Evolutionary conservation across 768 basidiomycete species (phyloP), one percentile per base, ranked within the genome.

Genomic region (Dacryopinax spathularia): DNA sequence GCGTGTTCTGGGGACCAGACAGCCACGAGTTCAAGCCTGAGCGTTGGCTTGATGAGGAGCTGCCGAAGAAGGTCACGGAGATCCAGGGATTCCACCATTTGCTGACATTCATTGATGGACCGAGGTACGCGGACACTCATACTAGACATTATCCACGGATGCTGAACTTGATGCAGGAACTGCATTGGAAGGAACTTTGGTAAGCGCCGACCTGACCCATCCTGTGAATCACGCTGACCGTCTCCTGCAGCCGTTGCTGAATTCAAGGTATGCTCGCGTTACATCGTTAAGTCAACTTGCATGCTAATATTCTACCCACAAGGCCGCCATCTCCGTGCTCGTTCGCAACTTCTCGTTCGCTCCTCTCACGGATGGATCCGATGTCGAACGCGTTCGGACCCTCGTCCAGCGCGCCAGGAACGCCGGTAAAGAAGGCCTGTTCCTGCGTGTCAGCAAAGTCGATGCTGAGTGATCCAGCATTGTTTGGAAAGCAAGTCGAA

Each of bases 1-100:
- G 13, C 13, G 70, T 72, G 4, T 70, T 79, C 6, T 88, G 87
- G 86, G 86, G 86, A 5, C 68, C 76, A 6, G 84, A 87, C 69
- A 78, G 83, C 2, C 72, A 78, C 25, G 65, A 74, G 16, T 88
- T 85, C 70, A 75, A 81, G 29, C 85, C 86, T 1, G 78, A 80
- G 62, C 80, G 87, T 22, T 88, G 86, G 87, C 70, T 85, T 61
- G 69, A 71, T 33, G 29, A 22, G 13, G 22, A 63, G n/a, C 20
- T 56, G 22, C 48, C 48, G 48, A 29, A 56, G 48, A 56, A 56
- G 18, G 48, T 29, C 25, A 56, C 10, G 18, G 25, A 56, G 5
- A 56, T 56, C 18, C 48, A 56, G 25, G 48, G 48, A 2, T 56
- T 27, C 48, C 48, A 56, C 20, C 48, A 56, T 56, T 20, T 56